These are phyloP conservation scores for Calonectria hongkongensis DNA, from an alignment of 2,329 filamentous ascomycete species.

Conservation along the genomic window DNA sequence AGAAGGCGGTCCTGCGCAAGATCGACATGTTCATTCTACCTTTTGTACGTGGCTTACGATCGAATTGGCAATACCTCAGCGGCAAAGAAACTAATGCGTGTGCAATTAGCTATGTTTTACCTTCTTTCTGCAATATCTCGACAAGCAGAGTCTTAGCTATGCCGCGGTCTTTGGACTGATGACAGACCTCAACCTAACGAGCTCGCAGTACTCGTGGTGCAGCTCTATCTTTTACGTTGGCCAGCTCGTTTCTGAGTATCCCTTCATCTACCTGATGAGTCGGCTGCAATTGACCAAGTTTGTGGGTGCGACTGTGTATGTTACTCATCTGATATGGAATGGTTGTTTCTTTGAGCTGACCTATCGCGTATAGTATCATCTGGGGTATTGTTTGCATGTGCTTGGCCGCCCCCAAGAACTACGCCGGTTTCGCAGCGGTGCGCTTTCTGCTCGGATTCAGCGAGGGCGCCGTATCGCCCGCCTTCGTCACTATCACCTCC, in stretches of 20 bases:
- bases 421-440: conserved; percentile 61
- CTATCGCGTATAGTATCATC: conserved; percentile 56
- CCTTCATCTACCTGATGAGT: conserved; percentile 71
- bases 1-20: conserved; percentile 56
- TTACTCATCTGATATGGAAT: background rate
- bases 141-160: conserved; percentile 71
- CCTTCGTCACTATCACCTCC: conserved; percentile 41
- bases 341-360: background rate
- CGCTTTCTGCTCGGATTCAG: conserved; percentile 65
- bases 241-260: conserved; percentile 68
- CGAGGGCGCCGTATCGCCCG: conserved; percentile 40
- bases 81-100: background rate
- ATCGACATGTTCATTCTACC: conserved; percentile 59
- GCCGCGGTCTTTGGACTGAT: conserved; percentile 67
- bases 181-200: conserved; percentile 66
- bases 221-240: conserved; percentile 67
- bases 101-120: conserved; percentile 59
- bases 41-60: conserved; percentile 48
- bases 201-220: conserved; percentile 69
- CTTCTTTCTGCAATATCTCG: conserved; percentile 66
- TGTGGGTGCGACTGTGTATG: conserved; percentile 68
- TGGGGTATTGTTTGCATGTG: conserved; percentile 67
- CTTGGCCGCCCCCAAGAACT: conserved; percentile 63
- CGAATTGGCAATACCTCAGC: background rate
- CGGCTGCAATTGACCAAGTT: conserved; percentile 69